Evolutionary conservation across 148 eudicot genomes (phyloP).

Genomic region (Rhododendron henanense): DNA sequence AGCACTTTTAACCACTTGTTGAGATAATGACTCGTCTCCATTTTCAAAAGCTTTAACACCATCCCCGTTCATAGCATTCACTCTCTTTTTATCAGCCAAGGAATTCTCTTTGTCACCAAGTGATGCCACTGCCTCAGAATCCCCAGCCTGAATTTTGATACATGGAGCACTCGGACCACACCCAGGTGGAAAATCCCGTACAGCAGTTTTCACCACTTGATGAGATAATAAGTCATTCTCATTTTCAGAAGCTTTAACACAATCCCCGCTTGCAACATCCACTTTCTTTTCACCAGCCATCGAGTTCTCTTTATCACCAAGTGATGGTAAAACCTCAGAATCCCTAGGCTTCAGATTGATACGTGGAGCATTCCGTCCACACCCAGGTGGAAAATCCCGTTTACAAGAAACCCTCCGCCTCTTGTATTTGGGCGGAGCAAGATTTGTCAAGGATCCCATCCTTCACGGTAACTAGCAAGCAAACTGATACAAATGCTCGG

Average conservation of each 20-base stretch:
- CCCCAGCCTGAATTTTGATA: conserved; percentile 9
- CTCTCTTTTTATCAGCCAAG: conserved; percentile 2
- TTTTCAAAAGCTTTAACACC: conserved; percentile 16
- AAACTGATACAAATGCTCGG: not conserved
- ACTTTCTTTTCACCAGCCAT: not conserved
- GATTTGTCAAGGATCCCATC: conserved; percentile 33
- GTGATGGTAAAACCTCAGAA: not conserved
- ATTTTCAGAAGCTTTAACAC: conserved; percentile 15
- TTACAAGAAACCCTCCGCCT: conserved; percentile 44
- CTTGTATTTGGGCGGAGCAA: conserved; percentile 42
- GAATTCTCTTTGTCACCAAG: conserved; percentile 3
- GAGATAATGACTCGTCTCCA: conserved; percentile 14
- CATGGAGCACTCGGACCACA: conserved; percentile 52
- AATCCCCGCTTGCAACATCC: conserved; percentile 10
- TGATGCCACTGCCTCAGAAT: conserved; percentile 8
- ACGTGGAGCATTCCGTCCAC: conserved; percentile 48
- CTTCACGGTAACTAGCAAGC: not conserved
- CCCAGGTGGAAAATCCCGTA: conserved; percentile 64
- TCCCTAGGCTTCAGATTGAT: not conserved
- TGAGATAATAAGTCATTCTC: conserved; percentile 12
- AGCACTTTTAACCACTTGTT: conserved; percentile 19
- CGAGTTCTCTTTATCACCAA: not conserved
- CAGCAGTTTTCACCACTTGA: conserved; percentile 18
- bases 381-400: conserved; percentile 71
- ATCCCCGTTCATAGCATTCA: conserved; percentile 16